Conservation (phyloP, 139 green algal species). For the Closterium sp. region DNA sequence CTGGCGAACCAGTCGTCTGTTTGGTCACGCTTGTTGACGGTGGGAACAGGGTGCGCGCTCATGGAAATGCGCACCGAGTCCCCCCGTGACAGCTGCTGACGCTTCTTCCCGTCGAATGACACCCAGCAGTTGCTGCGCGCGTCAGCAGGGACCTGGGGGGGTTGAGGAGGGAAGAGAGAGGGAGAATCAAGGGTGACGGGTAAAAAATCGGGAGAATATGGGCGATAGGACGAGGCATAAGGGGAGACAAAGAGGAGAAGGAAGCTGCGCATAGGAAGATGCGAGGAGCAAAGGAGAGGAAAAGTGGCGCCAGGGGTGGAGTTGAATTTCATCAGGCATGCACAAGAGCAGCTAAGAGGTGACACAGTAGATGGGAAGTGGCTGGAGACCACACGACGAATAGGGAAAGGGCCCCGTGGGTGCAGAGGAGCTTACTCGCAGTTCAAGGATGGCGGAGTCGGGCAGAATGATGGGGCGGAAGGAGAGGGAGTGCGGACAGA, state of each 20-base stretch:
- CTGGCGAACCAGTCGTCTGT: slow-evolving; percentile 92
- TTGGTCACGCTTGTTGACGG: slow-evolving; percentile 89
- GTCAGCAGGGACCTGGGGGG: slow-evolving; percentile 67
- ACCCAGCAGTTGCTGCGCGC: slow-evolving; percentile 83
- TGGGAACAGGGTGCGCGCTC: slow-evolving; percentile 90
- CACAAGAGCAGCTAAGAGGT: not conserved
- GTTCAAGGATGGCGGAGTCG: slow-evolving; percentile 77
- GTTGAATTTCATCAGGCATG: not conserved
- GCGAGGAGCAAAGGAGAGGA: too few species aligned
- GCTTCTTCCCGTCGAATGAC: slow-evolving; percentile 91
- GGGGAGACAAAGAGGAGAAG: too few species aligned
- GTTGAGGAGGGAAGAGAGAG: not conserved
- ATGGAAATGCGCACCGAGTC: slow-evolving; percentile 84
- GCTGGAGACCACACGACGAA: too few species aligned
- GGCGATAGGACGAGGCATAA: too few species aligned
- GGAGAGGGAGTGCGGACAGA: slow-evolving; percentile 64
- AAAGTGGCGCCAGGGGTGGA: too few species aligned
- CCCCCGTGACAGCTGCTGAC: slow-evolving; percentile 75
- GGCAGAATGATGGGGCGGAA: slow-evolving; percentile 92
- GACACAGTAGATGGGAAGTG: not conserved
- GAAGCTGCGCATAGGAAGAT: too few species aligned
- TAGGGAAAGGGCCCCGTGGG: too few species aligned
- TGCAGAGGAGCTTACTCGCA: slow-evolving; percentile 25
- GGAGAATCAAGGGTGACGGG: not conserved
- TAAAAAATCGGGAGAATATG: too few species aligned